phyloP scores from a whole-genome alignment of 2,329 filamentous ascomycete genomes.

The Penicillium sp. region DNA sequence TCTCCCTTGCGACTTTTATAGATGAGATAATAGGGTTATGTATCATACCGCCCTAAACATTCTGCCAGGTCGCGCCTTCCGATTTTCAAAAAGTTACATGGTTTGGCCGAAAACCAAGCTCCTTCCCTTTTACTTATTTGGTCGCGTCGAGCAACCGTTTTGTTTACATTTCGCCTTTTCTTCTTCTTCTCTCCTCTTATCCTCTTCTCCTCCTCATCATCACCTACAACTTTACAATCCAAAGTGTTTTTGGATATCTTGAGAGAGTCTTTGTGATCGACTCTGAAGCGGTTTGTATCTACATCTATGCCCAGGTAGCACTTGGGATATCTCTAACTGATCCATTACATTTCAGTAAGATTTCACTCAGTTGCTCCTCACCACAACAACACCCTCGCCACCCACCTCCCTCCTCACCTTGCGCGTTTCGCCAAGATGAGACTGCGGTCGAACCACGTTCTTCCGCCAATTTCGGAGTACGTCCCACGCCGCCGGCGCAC shows the following conservation, averaged over 20 bases:
- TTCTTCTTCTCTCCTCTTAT: not conserved
- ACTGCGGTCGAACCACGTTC: conserved; percentile 38
- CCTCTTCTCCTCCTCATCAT: not conserved
- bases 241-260: not conserved
- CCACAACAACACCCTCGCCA: not conserved
- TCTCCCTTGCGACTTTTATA: not conserved
- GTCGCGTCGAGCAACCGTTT: not conserved
- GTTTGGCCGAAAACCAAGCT: not conserved
- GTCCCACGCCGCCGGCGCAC: conserved; percentile 15
- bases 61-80: conserved; percentile 6
- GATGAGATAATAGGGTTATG: too few species aligned
- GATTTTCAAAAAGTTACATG: conserved; percentile 6
- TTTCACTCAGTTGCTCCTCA: not conserved
- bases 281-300: not conserved
- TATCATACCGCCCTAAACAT: not conserved
- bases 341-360: not conserved
- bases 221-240: not conserved
- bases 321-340: not conserved
- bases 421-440: conserved; percentile 30
- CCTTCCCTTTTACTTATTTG: not conserved
- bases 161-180: conserved; percentile 1
- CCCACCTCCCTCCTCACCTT: not conserved
- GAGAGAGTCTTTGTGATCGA: not conserved
- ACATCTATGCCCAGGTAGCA: not conserved
- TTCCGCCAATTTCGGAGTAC: conserved; percentile 28